Evolutionary conservation across 208 protist species (phyloP).

Genomic region (Angomonas ambiguus): DNA sequence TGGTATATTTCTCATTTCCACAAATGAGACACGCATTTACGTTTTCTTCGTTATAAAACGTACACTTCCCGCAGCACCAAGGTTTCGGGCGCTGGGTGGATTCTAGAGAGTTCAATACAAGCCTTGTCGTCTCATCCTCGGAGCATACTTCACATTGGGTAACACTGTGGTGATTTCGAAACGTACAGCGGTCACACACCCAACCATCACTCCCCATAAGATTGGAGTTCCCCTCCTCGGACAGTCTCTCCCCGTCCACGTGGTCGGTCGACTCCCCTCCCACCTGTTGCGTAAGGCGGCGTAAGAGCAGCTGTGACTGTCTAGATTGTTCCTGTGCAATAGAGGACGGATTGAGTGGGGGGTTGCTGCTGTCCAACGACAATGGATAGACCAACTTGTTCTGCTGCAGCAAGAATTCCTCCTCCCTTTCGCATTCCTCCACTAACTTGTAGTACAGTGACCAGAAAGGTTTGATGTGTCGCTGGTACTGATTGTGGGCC

Average conservation of each 20-base stretch:
- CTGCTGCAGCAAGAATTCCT: slow-evolving; percentile 35
- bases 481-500: slow-evolving; percentile 60
- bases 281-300: neutral
- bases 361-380: neutral
- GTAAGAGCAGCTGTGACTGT: neutral
- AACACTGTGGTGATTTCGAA: slow-evolving; percentile 14
- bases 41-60: neutral
- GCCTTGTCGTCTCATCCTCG: neutral
- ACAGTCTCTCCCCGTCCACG: neutral
- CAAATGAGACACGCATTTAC: neutral
- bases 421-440: slow-evolving; percentile 62
- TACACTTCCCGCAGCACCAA: slow-evolving; percentile 3
- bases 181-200: slow-evolving; percentile 34
- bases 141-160: slow-evolving; percentile 7
- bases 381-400: slow-evolving; percentile 37
- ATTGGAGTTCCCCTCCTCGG: neutral
- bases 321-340: neutral
- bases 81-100: neutral
- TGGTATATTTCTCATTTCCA: neutral
- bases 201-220: slow-evolving; percentile 10
- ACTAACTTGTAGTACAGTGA: slow-evolving; percentile 70
- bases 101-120: neutral
- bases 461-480: slow-evolving; percentile 75
- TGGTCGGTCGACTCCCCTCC: neutral
- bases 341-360: neutral